Conservation (phyloP, 331 rosid genomes). For the Quercus tomentella region DNA sequence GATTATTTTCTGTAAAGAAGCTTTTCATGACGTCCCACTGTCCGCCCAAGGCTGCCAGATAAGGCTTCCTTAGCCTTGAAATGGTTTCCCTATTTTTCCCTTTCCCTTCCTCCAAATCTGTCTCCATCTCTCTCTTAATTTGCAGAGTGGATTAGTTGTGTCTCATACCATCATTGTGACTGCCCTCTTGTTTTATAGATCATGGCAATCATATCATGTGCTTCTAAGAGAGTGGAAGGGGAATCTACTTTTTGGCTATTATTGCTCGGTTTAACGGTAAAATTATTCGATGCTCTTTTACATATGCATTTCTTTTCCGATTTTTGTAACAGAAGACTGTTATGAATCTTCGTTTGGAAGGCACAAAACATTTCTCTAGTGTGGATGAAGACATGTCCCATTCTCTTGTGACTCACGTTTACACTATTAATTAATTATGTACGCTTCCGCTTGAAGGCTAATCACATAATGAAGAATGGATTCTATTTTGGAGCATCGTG, state of each 20-base stretch:
- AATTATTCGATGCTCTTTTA: background rate
- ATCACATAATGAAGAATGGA: too few species aligned
- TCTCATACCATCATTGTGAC: background rate
- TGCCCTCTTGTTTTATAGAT: background rate
- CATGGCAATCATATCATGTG: background rate
- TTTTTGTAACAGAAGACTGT: background rate
- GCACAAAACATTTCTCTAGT: too few species aligned
- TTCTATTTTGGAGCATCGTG: too few species aligned
- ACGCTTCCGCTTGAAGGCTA: too few species aligned
- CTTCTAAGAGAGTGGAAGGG: background rate
- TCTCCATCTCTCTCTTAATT: too few species aligned
- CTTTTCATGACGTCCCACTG: background rate
- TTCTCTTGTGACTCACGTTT: too few species aligned
- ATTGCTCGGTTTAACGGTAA: constrained; percentile 14
- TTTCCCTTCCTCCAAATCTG: background rate
- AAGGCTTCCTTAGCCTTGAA: background rate
- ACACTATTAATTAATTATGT: too few species aligned
- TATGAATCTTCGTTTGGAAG: background rate
- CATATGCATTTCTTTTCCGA: background rate
- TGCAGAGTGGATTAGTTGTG: background rate
- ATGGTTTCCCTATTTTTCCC: too few species aligned
- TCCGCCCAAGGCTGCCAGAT: background rate
- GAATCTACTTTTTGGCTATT: background rate
- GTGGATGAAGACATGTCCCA: too few species aligned
- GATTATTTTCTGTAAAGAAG: background rate